Conservation (phyloP, 768 basidiomycete genomes). For the Phanerodontia chrysosporium region DNA sequence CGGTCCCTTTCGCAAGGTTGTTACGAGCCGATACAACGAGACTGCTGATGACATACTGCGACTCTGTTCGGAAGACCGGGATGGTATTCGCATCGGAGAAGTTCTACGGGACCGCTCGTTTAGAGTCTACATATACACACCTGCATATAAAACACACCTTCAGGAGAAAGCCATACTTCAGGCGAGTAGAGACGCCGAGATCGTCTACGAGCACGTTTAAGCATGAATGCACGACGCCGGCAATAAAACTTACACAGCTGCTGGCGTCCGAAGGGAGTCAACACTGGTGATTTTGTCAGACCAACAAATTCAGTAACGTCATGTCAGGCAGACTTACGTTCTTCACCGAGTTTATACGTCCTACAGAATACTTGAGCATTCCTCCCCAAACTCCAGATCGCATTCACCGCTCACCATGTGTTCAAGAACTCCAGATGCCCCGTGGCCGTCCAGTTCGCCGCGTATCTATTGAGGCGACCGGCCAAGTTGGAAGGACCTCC, state of each 20-base stretch:
- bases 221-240: background rate
- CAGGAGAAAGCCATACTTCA: slow-evolving; percentile 41
- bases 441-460: slow-evolving; percentile 57
- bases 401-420: slow-evolving; percentile 53
- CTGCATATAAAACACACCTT: slow-evolving; percentile 24
- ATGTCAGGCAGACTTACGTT: slow-evolving; percentile 40
- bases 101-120: slow-evolving; percentile 21
- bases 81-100: slow-evolving; percentile 34
- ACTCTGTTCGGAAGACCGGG: slow-evolving; percentile 52
- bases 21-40: background rate
- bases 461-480: slow-evolving; percentile 48
- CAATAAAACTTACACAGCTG: slow-evolving; percentile 61
- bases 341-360: slow-evolving; percentile 89
- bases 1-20: slow-evolving; percentile 30
- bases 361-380: slow-evolving; percentile 30
- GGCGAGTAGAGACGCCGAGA: slow-evolving; percentile 37
- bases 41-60: slow-evolving; percentile 30
- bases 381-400: background rate
- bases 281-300: slow-evolving; percentile 37
- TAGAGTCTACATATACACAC: background rate
- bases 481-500: slow-evolving; percentile 61
- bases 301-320: background rate
- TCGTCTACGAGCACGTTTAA: slow-evolving; percentile 27
- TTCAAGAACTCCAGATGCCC: slow-evolving; percentile 76
- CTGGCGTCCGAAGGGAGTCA: slow-evolving; percentile 86